Evolutionary conservation across 106 monocot genomes (phyloP), one percentile per base, ranked within the genome.

Genomic region (Apostasia ramifera): DNA sequence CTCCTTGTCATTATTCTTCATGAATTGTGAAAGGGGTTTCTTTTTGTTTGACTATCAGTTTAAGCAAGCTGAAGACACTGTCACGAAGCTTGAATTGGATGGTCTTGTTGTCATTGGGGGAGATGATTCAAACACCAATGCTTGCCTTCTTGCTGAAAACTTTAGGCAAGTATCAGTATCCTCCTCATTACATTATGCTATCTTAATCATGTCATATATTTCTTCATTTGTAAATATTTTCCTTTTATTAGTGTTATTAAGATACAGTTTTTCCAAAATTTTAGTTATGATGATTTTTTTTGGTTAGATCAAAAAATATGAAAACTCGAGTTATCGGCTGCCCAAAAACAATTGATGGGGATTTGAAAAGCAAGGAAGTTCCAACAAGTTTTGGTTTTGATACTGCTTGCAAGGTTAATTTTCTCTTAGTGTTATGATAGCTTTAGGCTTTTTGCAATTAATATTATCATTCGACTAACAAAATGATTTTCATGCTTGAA

Each of bases 301-400:
- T 26, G 26, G 26, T 26, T 65, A 95, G 95, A 82, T 57, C 40
- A 83, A 97, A 85, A 71, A 89, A 87, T 70, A 72, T 97, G 68
- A 97, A 90, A 74, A 81, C 85, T 44, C 79, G 73, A 41, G 92
- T 97, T 39, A 97, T 97, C 76, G 97, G 97, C 63, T 97, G 97
- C 71, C 97, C 92, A 68, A 97, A 97, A 73, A 97, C 92, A 59
- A 97, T 97, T 74, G 97, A 97, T 61, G 97, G 92, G 49, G 97
- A 97, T 76, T 76, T 97, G 75, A 97, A 97, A 69, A 75, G 82
- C 89, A 97, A 97, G 76, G 92, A 97, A 63, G 97, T 97, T 71
- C 97, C 97, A 61, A 76, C 79, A 81, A 97, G 97, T 78, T 97
- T 97, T 97, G 97, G 97, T 53, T 97, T 97, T 83, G 97, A 97